These are phyloP conservation scores for Scleromitrula shiraiana DNA, from an alignment of 2,329 filamentous ascomycete species.

Conservation along the genomic window DNA sequence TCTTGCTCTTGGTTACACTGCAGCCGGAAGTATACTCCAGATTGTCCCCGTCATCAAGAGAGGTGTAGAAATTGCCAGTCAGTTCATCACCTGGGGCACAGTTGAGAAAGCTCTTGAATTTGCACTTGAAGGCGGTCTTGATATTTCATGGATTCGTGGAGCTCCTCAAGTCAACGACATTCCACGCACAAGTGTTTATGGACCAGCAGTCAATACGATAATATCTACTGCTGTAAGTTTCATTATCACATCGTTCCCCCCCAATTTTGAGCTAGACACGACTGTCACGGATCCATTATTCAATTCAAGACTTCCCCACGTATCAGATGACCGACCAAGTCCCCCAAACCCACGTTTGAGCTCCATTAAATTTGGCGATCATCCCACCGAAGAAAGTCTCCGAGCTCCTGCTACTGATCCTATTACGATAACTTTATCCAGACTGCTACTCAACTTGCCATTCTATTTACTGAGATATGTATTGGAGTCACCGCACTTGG, in stretches of 20 bases:
- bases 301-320: conserved; percentile 38
- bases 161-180: conserved; percentile 23
- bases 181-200: conserved; percentile 39
- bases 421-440: conserved; percentile 46
- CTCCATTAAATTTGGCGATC: conserved; percentile 64
- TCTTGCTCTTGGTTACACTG: conserved; percentile 56
- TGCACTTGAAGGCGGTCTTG: conserved; percentile 40
- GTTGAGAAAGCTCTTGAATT: conserved; percentile 55
- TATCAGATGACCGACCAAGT: conserved; percentile 20
- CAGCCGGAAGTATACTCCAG: conserved; percentile 50
- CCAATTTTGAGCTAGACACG: conserved; percentile 51
- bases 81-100: conserved; percentile 54
- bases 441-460: conserved; percentile 61
- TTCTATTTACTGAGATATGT: conserved; percentile 58
- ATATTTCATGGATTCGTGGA: conserved; percentile 30
- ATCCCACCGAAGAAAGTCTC: conserved; percentile 33
- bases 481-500: conserved; percentile 52
- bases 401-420: conserved; percentile 26
- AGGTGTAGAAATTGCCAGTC: conserved; percentile 51
- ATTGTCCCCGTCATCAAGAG: conserved; percentile 47
- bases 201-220: conserved; percentile 45
- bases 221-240: conserved; percentile 50
- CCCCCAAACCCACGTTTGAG: conserved; percentile 45
- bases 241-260: conserved; percentile 50
- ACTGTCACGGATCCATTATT: conserved; percentile 38